Evolutionary conservation across 2,329 filamentous ascomycete genomes (phyloP), one percentile per base, ranked within the genome.

Genomic region (Colletotrichum sp.): DNA sequence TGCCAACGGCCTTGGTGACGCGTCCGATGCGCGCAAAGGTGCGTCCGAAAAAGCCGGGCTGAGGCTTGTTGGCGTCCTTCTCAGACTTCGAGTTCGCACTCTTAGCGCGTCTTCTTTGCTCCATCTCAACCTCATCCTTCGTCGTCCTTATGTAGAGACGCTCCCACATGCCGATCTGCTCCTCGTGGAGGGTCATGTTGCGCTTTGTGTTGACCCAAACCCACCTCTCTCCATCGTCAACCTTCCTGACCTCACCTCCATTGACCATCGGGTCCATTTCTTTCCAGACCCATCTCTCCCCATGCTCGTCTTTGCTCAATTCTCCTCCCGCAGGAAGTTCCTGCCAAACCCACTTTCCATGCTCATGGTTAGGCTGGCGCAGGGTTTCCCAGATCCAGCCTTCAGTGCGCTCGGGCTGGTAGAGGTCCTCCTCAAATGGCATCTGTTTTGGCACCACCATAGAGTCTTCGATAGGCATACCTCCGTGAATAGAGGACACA

Each of bases 101-200:
- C 13, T 68, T 55, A 26, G n/a, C 21, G 18, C 24, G 52, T 6
- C 43, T 74, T 1, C 1, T 13, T 52, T 24, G 1, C 12, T 52
- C 43, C 43, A 52, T 52, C n/a, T 21, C 69, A 6, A 13, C 26
- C 8, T 77, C 55, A 55, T 74, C 64, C 3, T 79, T 60, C 30
- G 78, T 78, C 12, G 77, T 61, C n/a, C 76, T 60, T 7, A 79
- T 77, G 61, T 75, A 77, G 48, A 79, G 32, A 5, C 78, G 68
- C 43, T 79, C 78, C 78, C 78, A 79, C 67, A 79, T 75, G 21
- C 79, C 78, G n/a, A 80, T 74, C 7, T 74, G 72, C 65, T 80
- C 79, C 65, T 79, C 78, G 3, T 21, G 66, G 2, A 79, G 34
- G 9, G 60, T 8, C 32, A 43, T 55, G 7, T 18, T 57, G 8